Evolutionary conservation across 169 alveolate species (phyloP), one percentile per base, ranked within the genome.

Genomic region (Eimeria praecox): DNA sequence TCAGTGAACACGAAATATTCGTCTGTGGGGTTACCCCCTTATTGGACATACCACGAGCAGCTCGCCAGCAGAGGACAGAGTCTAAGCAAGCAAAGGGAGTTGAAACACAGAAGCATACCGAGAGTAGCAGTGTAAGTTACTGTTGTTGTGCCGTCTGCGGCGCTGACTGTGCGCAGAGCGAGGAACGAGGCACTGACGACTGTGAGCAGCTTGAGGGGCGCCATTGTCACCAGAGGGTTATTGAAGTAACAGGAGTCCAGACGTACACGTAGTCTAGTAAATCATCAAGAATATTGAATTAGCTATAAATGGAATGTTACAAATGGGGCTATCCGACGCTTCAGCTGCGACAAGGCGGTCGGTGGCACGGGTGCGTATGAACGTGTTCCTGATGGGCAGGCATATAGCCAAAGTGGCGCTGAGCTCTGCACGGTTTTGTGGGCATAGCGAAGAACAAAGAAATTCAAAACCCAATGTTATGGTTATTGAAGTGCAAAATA

Each of bases 151-250:
- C 69, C 69, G 3, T 16, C 33, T 9, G 49, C 62, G 22, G 20
- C 87, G 54, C 2, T 77, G 27, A 27, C 27, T 10, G 4, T 40
- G 64, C 16, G 35, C 87, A 77, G 64, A 62, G 42, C 24, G 20
- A 77, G 87, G 59, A 77, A 9, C 38, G 87, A 77, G 24, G 87
- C 87, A 46, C 87, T 40, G 54, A 14, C 33, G 87, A 44, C 87
- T 27, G 87, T 24, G 64, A 77, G 35, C 6, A n/a, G 38, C 64
- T 40, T 38, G 62, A 77, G 33, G 1, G 87, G 87, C 30, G 59
- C 59, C 87, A 77, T 77, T 46, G 14, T 30, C 18, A n/a, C 8
- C 87, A 10, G 30, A 22, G 0, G 0, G 5, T 59, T 59, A n/a
- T 20, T 59, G 1, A 27, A 27, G 38, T 9, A 64, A 40, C 0